Percentiles rank a stretch among this genome's conserved stretches.
Evolutionary conservation across 352 stramenopile species (phyloP).

Genomic region (Thalassiosira livingstoniorum): DNA sequence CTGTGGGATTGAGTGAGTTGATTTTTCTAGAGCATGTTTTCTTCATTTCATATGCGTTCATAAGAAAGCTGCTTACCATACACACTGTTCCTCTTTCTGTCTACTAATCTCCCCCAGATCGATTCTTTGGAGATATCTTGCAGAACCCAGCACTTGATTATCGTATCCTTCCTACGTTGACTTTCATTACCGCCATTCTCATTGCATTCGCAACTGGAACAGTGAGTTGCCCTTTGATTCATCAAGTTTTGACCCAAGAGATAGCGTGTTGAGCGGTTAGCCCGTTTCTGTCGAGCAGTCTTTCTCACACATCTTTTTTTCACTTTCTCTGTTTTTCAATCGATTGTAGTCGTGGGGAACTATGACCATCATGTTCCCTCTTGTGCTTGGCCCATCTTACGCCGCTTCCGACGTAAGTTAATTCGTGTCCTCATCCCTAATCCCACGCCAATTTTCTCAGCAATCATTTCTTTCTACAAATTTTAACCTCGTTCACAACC

Average conservation of each 20-base stretch:
- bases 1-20: slow-evolving; percentile 59
- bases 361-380: slow-evolving; percentile 83
- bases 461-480: not conserved
- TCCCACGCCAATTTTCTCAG: not conserved
- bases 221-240: too few relatives aligned
- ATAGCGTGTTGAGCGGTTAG: too few relatives aligned
- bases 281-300: too few relatives aligned
- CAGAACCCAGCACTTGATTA: slow-evolving; percentile 37
- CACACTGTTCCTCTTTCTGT: not conserved
- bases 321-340: slow-evolving; percentile 6
- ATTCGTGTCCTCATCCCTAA: not conserved
- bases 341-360: slow-evolving; percentile 71
- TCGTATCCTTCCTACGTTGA: slow-evolving; percentile 68
- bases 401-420: slow-evolving; percentile 44
- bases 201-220: slow-evolving; percentile 76
- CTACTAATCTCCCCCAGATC: slow-evolving; percentile 33
- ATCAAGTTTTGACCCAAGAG: too few relatives aligned
- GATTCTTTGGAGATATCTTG: slow-evolving; percentile 67
- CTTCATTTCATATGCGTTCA: not conserved
- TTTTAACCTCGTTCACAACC: too few relatives aligned
- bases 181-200: slow-evolving; percentile 74
- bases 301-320: too few relatives aligned
- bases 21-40: slow-evolving; percentile 7
- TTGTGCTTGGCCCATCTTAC: slow-evolving; percentile 73
- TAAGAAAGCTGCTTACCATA: not conserved